phyloP scores from a whole-genome alignment of 169 alveolate genomes.

The Cryptosporidium bovis region DNA sequence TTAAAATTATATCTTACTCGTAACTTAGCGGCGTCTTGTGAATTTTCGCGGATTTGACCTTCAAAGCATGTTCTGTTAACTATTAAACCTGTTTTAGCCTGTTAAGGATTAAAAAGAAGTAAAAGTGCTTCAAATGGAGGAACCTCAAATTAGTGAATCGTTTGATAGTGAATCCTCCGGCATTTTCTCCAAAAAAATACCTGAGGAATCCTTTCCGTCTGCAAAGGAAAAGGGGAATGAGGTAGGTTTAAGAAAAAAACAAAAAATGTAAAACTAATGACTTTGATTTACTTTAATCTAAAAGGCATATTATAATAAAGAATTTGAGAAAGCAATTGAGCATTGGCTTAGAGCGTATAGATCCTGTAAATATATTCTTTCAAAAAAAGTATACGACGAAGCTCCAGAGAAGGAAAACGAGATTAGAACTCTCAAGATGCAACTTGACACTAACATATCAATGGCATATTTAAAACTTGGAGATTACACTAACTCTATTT shows the following conservation, averaged over 20 bases:
- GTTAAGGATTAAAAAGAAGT: not conserved
- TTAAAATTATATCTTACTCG: too few species aligned
- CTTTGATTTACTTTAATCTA: not conserved
- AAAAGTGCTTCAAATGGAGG: not conserved
- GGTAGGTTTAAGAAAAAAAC: slow-evolving; percentile 12
- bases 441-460: slow-evolving; percentile 52
- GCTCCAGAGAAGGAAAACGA: slow-evolving; percentile 43
- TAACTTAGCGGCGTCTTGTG: slow-evolving; percentile 69
- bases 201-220: slow-evolving; percentile 24
- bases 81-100: not conserved
- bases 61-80: slow-evolving; percentile 9
- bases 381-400: slow-evolving; percentile 34
- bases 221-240: slow-evolving; percentile 71
- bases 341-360: slow-evolving; percentile 74
- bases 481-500: slow-evolving; percentile 38
- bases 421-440: slow-evolving; percentile 36
- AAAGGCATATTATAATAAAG: slow-evolving; percentile 40
- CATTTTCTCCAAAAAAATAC: not conserved
- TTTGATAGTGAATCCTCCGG: not conserved
- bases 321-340: slow-evolving; percentile 66
- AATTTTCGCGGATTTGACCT: slow-evolving; percentile 37
- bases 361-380: slow-evolving; percentile 52
- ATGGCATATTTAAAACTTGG: slow-evolving; percentile 44
- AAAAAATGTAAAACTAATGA: not conserved
- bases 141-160: too few species aligned